Percentiles rank a stretch among this genome's conserved stretches.
Evolutionary conservation across 148 eudicot species (phyloP).

Genomic region (Linanthus parryae): DNA sequence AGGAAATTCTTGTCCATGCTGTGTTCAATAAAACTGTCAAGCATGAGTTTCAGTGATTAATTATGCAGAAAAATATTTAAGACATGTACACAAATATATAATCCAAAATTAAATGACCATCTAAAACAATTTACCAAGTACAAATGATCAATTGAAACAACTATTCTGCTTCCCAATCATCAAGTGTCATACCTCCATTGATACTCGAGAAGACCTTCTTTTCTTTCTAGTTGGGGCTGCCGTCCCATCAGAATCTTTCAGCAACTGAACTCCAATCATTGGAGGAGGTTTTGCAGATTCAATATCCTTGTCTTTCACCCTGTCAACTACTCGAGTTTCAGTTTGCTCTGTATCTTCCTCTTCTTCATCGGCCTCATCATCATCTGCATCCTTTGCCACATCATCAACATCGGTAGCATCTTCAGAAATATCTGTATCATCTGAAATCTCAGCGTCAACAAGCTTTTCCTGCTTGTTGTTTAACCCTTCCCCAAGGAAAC

Average conservation of each 20-base stretch:
- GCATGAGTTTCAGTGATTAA: too few species aligned
- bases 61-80: too few species aligned
- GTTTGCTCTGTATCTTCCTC: conserved; percentile 72
- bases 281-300: conserved; percentile 77
- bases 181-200: conserved; percentile 43
- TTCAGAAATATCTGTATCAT: conserved; percentile 43
- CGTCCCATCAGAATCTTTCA: conserved; percentile 61
- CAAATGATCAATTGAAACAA: too few species aligned
- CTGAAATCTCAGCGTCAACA: conserved; percentile 29
- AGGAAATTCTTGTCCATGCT: too few species aligned
- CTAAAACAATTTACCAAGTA: too few species aligned
- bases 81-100: too few species aligned
- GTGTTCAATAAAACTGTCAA: too few species aligned
- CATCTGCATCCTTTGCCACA: conserved; percentile 57
- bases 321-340: conserved; percentile 61
- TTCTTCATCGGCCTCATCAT: conserved; percentile 80
- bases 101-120: too few species aligned
- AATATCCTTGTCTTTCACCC: conserved; percentile 72
- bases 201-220: conserved; percentile 42
- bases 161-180: too few species aligned
- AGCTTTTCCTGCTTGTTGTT: conserved; percentile 37
- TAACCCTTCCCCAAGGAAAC: conserved; percentile 84
- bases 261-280: conserved; percentile 91
- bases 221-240: conserved; percentile 47
- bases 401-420: conserved; percentile 60